Evolutionary conservation across 2,329 filamentous ascomycete genomes (phyloP), one percentile per base, ranked within the genome.

Genomic region (Sclerotinia nivalis): DNA sequence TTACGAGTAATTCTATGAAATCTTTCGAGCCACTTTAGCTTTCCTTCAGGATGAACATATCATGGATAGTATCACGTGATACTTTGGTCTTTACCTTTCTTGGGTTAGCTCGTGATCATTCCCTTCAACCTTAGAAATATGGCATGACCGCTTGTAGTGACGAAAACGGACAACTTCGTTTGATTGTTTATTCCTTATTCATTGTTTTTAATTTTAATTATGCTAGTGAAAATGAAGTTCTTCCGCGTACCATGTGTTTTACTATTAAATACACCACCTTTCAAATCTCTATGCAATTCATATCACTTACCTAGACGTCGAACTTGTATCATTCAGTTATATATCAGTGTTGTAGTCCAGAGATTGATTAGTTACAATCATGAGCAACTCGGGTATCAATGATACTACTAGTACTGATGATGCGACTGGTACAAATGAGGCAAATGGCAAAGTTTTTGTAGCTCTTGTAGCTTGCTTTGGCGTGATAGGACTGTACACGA

Each of bases 81-180:
- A 40, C 1, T 0, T 1, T 10, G 1, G 0, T 6, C 18, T 18
- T 49, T 18, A 5, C 43, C 22, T 9, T 15, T 34, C 15, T 1
- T n/a, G 28, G 3, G 22, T 15, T 49, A 62, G 43, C 20, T 28
- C 10, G 1, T 7, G 2, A 1, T n/a, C 20, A 49, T 0, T 10
- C 0, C 4, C 9, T 3, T 1, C 18, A 22, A 6, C 37, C 56
- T 43, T 28, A 45, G 4, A 28, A 28, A 28, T 40, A 45, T 28
- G 56, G 56, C 56, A 60, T 25, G 31, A 34, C 34, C 10, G 59
- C 28, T 37, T 45, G n/a, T 9, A 20, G 25, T 45, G 56, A 60
- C n/a, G 56, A 60, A 60, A 60, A 45, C 37, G 37, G 56, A 22
- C 40, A 28, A 28, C 56, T 28, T 54, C 9, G 20, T 43, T n/a